Conservation (phyloP, 2,329 filamentous ascomycete species). For the Trichoderma endophyticum region DNA sequence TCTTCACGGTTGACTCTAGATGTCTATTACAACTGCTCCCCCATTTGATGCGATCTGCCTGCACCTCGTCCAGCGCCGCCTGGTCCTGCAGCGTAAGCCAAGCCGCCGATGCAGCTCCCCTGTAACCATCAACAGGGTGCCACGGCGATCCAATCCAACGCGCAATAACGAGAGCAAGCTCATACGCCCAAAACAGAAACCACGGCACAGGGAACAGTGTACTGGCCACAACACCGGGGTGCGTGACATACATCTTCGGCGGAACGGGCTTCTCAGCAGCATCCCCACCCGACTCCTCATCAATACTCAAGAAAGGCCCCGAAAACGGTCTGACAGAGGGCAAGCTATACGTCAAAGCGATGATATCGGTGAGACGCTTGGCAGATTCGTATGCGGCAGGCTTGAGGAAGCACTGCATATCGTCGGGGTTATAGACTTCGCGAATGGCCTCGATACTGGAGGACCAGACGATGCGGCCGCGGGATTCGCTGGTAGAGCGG, state of each 20-base stretch:
- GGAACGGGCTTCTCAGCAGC: constrained; percentile 26
- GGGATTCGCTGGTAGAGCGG: constrained; percentile 35
- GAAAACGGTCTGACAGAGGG: constrained; percentile 60
- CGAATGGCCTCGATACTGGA: constrained; percentile 70
- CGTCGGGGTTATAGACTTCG: constrained; percentile 57
- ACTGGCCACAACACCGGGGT: constrained; percentile 85
- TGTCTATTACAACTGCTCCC: constrained; percentile 65
- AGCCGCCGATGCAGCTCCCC: constrained; percentile 69
- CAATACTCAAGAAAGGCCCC: constrained; percentile 50
- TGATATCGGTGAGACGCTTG: constrained; percentile 82
- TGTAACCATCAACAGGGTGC: constrained; percentile 76
- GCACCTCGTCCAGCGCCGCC: constrained; percentile 55
- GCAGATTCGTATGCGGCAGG: constrained; percentile 74
- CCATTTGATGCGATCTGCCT: constrained; percentile 69
- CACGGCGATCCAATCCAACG: constrained; percentile 83
- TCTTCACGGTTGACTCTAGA: constrained; percentile 61
- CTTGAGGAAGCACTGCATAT: constrained; percentile 71
- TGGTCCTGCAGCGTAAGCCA: constrained; percentile 73
- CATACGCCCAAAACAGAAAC: constrained; percentile 68
- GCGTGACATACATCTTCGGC: constrained; percentile 72
- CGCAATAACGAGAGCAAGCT: constrained; percentile 63
- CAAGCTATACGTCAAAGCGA: constrained; percentile 70
- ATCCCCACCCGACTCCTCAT: constrained; percentile 20
- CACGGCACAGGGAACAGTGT: constrained; percentile 72
- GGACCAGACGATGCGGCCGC: constrained; percentile 79